These are phyloP conservation scores for Fusarium pseudocircinatum DNA, from an alignment of 2,329 filamentous ascomycete species.

Conservation along the genomic window DNA sequence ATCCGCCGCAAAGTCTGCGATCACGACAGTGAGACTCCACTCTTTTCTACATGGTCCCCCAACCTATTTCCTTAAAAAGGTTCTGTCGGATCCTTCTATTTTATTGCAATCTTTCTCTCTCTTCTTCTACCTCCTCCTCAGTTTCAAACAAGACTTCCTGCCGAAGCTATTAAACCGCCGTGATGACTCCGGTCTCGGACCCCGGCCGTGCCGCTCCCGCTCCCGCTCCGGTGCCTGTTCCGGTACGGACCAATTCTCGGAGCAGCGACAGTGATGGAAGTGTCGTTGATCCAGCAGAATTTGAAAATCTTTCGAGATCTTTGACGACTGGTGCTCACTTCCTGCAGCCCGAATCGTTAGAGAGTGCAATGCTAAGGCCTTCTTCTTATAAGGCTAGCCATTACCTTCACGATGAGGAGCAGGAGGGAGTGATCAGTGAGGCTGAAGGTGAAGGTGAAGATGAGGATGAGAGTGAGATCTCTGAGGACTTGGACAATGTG, in stretches of 20 bases:
- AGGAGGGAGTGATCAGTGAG: conserved; percentile 9
- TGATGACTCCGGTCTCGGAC: conserved; percentile 23
- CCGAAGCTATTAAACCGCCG: background rate
- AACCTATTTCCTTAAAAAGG: conserved; percentile 7
- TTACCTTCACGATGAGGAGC: conserved; percentile 25
- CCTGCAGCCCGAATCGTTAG: conserved; percentile 54
- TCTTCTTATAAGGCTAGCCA: conserved; percentile 29
- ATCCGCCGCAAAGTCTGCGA: conserved; percentile 33
- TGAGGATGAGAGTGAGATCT: conserved; percentile 19
- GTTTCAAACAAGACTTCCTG: background rate
- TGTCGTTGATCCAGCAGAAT: conserved; percentile 32
- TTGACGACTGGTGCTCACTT: conserved; percentile 50
- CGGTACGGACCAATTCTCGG: conserved; percentile 30
- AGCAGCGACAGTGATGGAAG: conserved; percentile 19
- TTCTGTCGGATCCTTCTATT: background rate
- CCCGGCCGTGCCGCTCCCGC: background rate
- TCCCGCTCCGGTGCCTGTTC: conserved; percentile 33
- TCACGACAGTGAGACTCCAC: conserved; percentile 41
- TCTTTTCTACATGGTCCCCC: conserved; percentile 2
- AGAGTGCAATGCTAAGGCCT: conserved; percentile 52
- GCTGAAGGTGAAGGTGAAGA: conserved; percentile 18
- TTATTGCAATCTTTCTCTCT: background rate
- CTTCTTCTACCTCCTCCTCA: background rate
- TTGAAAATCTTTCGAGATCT: conserved; percentile 51
- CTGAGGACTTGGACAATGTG: conserved; percentile 6